Evolutionary conservation across 2,329 filamentous ascomycete genomes (phyloP).

Genomic region (Cryphonectria parasitica): DNA sequence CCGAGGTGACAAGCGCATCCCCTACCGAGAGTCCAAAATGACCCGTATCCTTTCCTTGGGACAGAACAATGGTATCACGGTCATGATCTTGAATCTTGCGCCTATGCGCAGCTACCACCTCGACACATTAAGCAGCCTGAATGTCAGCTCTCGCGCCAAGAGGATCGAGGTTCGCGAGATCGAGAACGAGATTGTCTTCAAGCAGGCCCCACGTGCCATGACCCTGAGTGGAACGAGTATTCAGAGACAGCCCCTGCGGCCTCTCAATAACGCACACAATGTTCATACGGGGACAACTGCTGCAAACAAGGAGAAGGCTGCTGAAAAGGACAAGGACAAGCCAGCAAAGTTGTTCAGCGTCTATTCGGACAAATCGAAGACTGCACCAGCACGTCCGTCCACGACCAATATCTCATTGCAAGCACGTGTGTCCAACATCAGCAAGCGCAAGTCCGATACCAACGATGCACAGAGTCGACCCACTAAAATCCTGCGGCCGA

Average conservation of each 20-base stretch:
- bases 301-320: conserved; percentile 47
- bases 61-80: conserved; percentile 91
- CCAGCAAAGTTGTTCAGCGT: conserved; percentile 85
- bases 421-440: conserved; percentile 18
- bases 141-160: conserved; percentile 93
- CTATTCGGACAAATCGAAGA: conserved; percentile 73
- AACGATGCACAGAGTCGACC: conserved; percentile 47
- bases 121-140: conserved; percentile 90
- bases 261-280: conserved; percentile 76
- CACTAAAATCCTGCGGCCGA: conserved; percentile 51
- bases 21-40: conserved; percentile 96
- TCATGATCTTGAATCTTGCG: conserved; percentile 96
- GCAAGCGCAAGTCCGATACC: conserved; percentile 44
- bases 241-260: conserved; percentile 76
- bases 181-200: conserved; percentile 92
- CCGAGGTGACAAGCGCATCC: conserved; percentile 74
- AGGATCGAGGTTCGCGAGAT: conserved; percentile 95
- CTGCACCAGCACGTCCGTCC: conserved; percentile 44
- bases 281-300: conserved; percentile 64
- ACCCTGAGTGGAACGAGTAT: conserved; percentile 46
- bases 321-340: conserved; percentile 61
- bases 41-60: conserved; percentile 89
- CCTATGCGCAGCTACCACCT: conserved; percentile 91
- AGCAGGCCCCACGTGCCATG: conserved; percentile 66
- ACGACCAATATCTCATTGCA: conserved; percentile 26